These are phyloP conservation scores for Leishmania turanica DNA, from an alignment of 208 protist genomes.

Conservation along the genomic window DNA sequence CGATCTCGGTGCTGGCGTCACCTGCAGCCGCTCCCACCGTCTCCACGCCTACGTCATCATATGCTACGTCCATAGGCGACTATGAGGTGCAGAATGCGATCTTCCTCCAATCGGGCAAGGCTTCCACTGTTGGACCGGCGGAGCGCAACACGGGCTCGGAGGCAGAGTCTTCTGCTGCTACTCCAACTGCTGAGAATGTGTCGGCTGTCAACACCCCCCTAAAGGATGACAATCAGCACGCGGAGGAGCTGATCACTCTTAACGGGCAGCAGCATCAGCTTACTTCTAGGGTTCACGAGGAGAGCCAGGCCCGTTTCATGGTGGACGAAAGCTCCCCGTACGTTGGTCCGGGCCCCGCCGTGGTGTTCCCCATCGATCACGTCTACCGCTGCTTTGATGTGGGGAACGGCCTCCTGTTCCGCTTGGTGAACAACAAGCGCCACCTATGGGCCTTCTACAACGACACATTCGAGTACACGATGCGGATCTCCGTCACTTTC, in stretches of 20 bases:
- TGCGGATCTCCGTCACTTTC: constrained; percentile 66
- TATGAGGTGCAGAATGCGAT: too few relatives aligned
- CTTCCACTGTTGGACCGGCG: background rate
- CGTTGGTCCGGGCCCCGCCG: constrained; percentile 38
- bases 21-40: background rate
- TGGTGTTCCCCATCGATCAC: constrained; percentile 41
- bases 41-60: background rate
- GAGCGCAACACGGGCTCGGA: background rate
- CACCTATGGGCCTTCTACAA: constrained; percentile 86
- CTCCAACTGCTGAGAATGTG: constrained; percentile 2
- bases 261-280: background rate
- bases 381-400: constrained; percentile 75
- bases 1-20: background rate
- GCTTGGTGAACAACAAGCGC: constrained; percentile 53
- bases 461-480: constrained; percentile 63
- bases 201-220: background rate
- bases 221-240: background rate
- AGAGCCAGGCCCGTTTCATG: constrained; percentile 19
- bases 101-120: background rate
- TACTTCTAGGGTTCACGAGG: constrained; percentile 8
- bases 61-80: background rate
- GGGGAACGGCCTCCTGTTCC: constrained; percentile 76
- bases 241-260: background rate
- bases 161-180: background rate
- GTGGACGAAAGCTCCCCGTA: constrained; percentile 18